Percentiles rank a stretch among this genome's conserved stretches.
phyloP scores from a whole-genome alignment of 495 filamentous ascomycete species.

The Penicillium cinerascens region DNA sequence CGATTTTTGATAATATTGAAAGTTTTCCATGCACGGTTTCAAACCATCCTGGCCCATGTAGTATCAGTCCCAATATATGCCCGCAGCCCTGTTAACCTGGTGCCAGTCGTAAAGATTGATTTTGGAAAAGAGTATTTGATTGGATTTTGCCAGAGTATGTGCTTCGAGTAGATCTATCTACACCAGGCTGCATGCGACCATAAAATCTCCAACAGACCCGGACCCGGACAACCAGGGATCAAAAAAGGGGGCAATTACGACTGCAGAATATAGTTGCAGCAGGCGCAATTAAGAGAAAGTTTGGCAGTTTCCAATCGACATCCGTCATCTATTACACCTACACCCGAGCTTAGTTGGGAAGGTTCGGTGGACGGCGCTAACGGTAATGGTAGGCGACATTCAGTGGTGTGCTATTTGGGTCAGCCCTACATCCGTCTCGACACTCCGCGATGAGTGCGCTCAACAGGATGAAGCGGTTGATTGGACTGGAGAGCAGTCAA shows the following conservation, averaged over 20 bases:
- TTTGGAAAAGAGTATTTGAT: neutral
- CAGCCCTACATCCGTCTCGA: neutral
- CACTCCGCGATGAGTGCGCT: constrained; percentile 12
- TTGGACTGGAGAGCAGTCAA: constrained; percentile 12
- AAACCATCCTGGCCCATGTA: constrained; percentile 10
- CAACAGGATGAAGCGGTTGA: constrained; percentile 21
- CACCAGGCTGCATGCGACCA: neutral
- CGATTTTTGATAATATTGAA: constrained; percentile 12
- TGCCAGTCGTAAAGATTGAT: neutral
- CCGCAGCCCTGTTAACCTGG: neutral
- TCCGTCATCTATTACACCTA: constrained; percentile 30
- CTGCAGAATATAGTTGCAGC: neutral
- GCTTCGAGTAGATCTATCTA: neutral
- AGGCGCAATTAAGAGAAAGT: constrained; percentile 10
- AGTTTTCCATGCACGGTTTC: neutral
- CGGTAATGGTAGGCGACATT: neutral
- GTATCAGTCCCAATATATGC: constrained; percentile 3
- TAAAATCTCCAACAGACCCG: neutral
- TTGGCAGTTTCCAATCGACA: constrained; percentile 10
- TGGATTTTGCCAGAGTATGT: neutral
- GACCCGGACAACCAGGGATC: neutral
- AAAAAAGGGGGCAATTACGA: neutral
- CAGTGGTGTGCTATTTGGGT: neutral
- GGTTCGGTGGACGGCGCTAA: neutral
- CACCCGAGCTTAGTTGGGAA: constrained; percentile 3